These are phyloP conservation scores for Spathaspora girioi DNA, from an alignment of 805 yeast genomes.

Conservation along the genomic window DNA sequence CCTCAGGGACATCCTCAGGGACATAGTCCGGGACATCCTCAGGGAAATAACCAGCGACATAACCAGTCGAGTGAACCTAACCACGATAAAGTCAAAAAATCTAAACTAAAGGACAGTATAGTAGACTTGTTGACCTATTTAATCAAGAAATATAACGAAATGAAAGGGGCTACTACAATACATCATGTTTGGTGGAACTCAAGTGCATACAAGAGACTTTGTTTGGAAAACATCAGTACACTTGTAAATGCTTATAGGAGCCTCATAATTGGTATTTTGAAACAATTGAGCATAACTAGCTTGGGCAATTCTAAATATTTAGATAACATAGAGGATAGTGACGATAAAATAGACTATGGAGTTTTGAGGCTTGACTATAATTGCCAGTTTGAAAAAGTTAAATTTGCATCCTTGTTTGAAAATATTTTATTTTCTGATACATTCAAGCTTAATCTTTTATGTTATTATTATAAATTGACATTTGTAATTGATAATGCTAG, in stretches of 20 bases:
- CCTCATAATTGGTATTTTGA: slow-evolving; percentile 2
- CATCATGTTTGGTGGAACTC: slow-evolving; percentile 1
- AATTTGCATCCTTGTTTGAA: slow-evolving; percentile 3
- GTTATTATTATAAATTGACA: slow-evolving; percentile 3
- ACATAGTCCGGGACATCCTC: too few species aligned
- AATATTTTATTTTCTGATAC: slow-evolving; percentile 1
- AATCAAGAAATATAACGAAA: slow-evolving; percentile 3
- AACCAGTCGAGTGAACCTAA: background rate
- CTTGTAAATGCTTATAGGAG: slow-evolving; percentile 1
- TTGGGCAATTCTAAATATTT: background rate
- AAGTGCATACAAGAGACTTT: background rate
- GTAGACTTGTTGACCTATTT: slow-evolving; percentile 6
- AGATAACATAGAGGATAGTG: background rate
- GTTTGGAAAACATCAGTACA: background rate
- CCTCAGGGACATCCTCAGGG: too few species aligned
- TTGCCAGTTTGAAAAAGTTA: slow-evolving; percentile 4
- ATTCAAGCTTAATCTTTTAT: slow-evolving; percentile 4
- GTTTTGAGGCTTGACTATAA: slow-evolving; percentile 8
- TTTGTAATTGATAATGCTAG: background rate
- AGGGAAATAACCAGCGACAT: too few species aligned
- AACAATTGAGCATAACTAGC: background rate
- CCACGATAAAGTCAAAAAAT: background rate
- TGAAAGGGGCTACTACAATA: background rate
- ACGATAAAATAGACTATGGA: slow-evolving; percentile 3
- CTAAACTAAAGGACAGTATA: slow-evolving; percentile 3